Conservation (phyloP, 2,329 filamentous ascomycete species). For the Didymella exigua region DNA sequence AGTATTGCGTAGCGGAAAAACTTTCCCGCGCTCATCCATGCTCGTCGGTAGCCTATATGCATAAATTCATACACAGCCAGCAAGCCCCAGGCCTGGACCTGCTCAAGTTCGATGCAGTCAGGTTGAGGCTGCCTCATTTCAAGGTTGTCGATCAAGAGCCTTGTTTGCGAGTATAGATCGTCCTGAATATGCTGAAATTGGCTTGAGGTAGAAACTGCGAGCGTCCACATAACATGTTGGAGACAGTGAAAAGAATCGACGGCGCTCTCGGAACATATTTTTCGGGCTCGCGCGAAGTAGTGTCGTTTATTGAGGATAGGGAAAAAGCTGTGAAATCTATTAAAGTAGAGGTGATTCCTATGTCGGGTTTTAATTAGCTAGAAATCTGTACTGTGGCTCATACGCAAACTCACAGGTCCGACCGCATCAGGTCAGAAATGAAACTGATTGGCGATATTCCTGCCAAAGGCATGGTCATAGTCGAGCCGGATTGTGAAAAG, state of each 20-base stretch:
- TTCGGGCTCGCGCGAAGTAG: conserved; percentile 2
- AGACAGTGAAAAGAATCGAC: conserved; percentile 1
- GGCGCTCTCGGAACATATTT: background rate
- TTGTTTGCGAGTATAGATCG: conserved; percentile 4
- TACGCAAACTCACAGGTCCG: background rate
- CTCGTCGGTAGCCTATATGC: conserved; percentile 1
- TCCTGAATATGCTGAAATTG: conserved; percentile 7
- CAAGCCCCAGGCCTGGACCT: conserved; percentile 3
- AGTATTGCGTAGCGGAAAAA: conserved; percentile 2
- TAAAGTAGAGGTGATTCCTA: conserved; percentile 5
- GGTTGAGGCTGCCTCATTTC: background rate
- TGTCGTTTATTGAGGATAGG: conserved; percentile 5
- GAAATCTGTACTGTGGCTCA: background rate
- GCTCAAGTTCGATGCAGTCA: conserved; percentile 4
- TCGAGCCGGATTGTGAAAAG: background rate
- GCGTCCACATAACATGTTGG: conserved; percentile 8
- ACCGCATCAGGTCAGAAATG: conserved; percentile 2
- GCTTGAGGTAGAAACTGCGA: conserved; percentile 3
- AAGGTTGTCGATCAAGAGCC: conserved; percentile 3
- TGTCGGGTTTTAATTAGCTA: background rate
- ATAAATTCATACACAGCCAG: conserved; percentile 4
- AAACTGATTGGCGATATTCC: background rate
- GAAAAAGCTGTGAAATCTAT: conserved; percentile 6
- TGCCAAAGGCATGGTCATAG: background rate
- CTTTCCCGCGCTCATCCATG: conserved; percentile 10